phyloP scores from a whole-genome alignment of 2,329 filamentous ascomycete genomes.

The Alternaria ventricosa region DNA sequence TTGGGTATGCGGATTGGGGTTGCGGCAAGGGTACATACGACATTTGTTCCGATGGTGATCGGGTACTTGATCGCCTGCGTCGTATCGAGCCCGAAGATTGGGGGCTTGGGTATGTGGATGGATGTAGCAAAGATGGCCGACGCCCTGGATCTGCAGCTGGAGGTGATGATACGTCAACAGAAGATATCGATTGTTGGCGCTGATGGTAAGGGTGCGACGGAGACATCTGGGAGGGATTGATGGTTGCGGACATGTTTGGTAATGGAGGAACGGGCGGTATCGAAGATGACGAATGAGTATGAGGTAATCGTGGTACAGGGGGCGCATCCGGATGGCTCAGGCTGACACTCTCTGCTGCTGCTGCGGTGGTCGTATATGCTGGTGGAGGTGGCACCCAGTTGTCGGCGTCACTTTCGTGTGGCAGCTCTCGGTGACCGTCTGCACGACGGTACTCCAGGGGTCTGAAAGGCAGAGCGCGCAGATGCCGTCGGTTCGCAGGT shows the following conservation, averaged over 20 bases:
- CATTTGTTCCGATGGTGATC: constrained; percentile 16
- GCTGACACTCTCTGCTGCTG: constrained; percentile 47
- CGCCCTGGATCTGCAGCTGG: constrained; percentile 15
- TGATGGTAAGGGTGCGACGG: constrained; percentile 26
- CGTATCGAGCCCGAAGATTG: constrained; percentile 28
- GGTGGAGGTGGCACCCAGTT: constrained; percentile 88
- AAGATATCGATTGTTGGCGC: constrained; percentile 40
- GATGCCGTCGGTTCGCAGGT: constrained; percentile 71
- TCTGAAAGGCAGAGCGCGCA: constrained; percentile 63
- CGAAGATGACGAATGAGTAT: constrained; percentile 8
- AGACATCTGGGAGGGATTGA: constrained; percentile 33
- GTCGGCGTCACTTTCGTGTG: constrained; percentile 86
- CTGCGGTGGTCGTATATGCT: constrained; percentile 72
- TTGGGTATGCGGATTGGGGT: constrained; percentile 9
- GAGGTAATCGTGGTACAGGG: constrained; percentile 24
- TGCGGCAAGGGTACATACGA: constrained; percentile 8
- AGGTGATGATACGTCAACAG: constrained; percentile 36
- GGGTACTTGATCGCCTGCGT: constrained; percentile 34
- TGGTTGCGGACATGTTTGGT: constrained; percentile 31
- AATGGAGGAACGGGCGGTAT: constrained; percentile 35
- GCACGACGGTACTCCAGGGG: constrained; percentile 70
- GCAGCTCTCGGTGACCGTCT: constrained; percentile 73
- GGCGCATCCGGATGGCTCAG: constrained; percentile 44
- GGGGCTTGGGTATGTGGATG: constrained; percentile 43
- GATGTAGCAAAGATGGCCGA: constrained; percentile 42